Evolutionary conservation across 2,329 filamentous ascomycete species (phyloP), one percentile per base, ranked within the genome.

Genomic region (Fragosphaeria purpurea): DNA sequence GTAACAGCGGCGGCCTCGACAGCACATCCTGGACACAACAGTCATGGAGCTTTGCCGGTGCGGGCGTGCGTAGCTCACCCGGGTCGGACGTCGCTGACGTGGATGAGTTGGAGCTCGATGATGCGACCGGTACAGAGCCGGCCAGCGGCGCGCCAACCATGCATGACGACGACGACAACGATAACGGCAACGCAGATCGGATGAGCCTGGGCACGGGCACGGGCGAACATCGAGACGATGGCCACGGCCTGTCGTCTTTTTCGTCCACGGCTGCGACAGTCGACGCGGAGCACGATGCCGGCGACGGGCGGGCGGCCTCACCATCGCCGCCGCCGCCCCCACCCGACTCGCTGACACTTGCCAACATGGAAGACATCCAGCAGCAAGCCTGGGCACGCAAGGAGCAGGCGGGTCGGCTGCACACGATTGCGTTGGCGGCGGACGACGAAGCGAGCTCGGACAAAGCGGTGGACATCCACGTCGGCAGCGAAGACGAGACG

Each of bases 391-490:
- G 67, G 68, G 63, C 66, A 41, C 59, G 60, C 51, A 61, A 64
- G 38, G 58, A 60, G 8, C 63, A 72, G n/a, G 60, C 65, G 41
- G 59, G 57, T 46, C 59, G 62, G 22, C 57, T 74, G 22, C 64
- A 73, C 48, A 66, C 67, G 13, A 66, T 75, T 45, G 64, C 67
- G 22, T 60, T 66, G 9, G 58, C 63, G 5, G 62, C 35, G 6
- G 64, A 62, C 12, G 64, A 60, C 31, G 68, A 70, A 32, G 59
- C 58, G 33, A 62, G 62, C 47, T 73, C 69, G 10, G 70, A 72
- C 35, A 70, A 72, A 41, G 73, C 74, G 6, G 63, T 72, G 7
- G 74, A 77, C 59, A 76, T 76, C 43, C 71, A 74, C 53, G 58
- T 76, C 22, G 71, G 22, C 22, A 22, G 71, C 41, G 70, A 70